Conservation (phyloP, 2,329 filamentous ascomycete species). For the Thermomyces lanuginosus region DNA sequence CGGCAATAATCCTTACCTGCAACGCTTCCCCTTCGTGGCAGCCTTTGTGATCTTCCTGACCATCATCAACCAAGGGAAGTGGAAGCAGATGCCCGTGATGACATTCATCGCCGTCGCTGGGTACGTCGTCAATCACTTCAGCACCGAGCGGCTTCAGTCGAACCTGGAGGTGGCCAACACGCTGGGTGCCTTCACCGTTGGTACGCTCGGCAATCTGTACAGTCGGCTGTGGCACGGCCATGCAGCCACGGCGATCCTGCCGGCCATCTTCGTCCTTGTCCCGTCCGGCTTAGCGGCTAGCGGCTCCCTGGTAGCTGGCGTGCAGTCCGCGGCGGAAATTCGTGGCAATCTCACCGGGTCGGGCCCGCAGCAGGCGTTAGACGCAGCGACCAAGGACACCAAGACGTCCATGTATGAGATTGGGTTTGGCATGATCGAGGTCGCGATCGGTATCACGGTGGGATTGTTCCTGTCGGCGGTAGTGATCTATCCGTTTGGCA, state of each 20-base stretch:
- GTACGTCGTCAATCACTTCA: slow-evolving; percentile 61
- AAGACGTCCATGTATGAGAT: slow-evolving; percentile 29
- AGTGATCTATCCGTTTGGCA: slow-evolving; percentile 31
- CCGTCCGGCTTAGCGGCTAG: slow-evolving; percentile 43
- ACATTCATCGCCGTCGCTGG: slow-evolving; percentile 55
- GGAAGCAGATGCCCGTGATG: slow-evolving; percentile 63
- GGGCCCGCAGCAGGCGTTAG: slow-evolving; percentile 11
- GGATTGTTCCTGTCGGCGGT: slow-evolving; percentile 31
- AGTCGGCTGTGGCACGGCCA: slow-evolving; percentile 56
- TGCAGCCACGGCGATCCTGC: slow-evolving; percentile 69
- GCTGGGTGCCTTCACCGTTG: slow-evolving; percentile 59
- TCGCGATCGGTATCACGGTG: slow-evolving; percentile 32
- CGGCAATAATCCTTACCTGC: slow-evolving; percentile 28
- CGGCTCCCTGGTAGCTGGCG: slow-evolving; percentile 40
- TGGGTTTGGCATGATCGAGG: slow-evolving; percentile 32
- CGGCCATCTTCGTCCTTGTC: slow-evolving; percentile 62
- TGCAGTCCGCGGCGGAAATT: slow-evolving; percentile 42
- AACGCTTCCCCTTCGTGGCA: slow-evolving; percentile 56
- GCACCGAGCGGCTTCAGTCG: slow-evolving; percentile 46
- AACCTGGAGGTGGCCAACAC: slow-evolving; percentile 65
- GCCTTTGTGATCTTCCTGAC: slow-evolving; percentile 57
- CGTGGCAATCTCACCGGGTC: slow-evolving; percentile 14
- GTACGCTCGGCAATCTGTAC: slow-evolving; percentile 64
- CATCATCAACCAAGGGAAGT: slow-evolving; percentile 68
- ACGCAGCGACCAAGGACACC: slow-evolving; percentile 21